Base-by-base conservation (phyloP, 1,284 basidiomycete genomes). In the Porphyrellus sp. region DNA sequence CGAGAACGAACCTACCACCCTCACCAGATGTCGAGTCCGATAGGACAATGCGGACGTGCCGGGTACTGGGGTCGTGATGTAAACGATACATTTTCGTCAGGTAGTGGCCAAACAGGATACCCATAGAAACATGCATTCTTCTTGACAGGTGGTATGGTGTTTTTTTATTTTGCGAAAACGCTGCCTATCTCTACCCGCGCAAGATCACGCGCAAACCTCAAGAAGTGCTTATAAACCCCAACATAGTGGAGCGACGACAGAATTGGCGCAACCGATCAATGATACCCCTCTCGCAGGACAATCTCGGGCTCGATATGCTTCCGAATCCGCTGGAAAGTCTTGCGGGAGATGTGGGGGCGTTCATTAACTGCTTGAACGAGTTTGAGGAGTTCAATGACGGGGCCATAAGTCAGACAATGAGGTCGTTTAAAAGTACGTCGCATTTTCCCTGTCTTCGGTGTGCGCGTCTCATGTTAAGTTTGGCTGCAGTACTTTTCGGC, bases 381-480 rank as follows among this genome's bases (percentile, higher is more conserved):
- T 82, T 81, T 43, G 78, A 80, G 3, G 79, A 79, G 58, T 80
- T 81, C 28, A 77, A 75, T 24, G 79, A 82, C 30, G 78, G 81
- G 46, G 77, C 74, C 3, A 74, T 82, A 12, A 79, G 76, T 56
- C 69, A 74, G 21, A 78, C 79, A 0, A 77, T 81, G 59, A 57
- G 72, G 20, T 64, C 72, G 0, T 74, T 82, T 82, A 49, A 79
- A 72, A 69, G 79, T 75, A 43, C 3, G 55, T 59, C 18, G 2
- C 5, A 4, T 45, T 20, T 44, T 24, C 11, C 21, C 5, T 27
- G 8, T 39, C 21, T 12, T 9, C 9, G 24, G 1, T 3, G 12
- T 12, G 25, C 42, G 15, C 46, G 20, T 23, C 24, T 47, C 27
- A 45, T 24, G 4, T 15, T 8, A 13, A 16, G 12, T 49, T 41